These are phyloP conservation scores for Musa acuminata DNA, from an alignment of 176 grass and related monocot species.

Conservation along the genomic window DNA sequence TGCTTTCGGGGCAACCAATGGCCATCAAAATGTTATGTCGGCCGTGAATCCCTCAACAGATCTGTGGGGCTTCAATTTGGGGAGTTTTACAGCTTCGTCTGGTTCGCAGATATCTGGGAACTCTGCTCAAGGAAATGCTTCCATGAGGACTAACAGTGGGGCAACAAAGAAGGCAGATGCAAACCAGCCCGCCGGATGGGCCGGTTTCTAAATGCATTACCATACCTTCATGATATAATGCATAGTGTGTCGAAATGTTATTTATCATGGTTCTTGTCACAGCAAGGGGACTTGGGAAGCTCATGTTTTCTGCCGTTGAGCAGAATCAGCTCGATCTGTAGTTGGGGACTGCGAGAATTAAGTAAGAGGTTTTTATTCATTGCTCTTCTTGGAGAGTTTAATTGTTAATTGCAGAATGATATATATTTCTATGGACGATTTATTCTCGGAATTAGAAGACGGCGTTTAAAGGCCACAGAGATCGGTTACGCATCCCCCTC, in stretches of 20 bases:
- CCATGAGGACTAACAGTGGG: conserved; percentile 3
- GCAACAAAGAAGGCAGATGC: conserved; percentile 45
- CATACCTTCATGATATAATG: background rate
- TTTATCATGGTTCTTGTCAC: background rate
- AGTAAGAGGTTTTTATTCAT: no score
- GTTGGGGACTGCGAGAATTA: no score
- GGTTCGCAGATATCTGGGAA: conserved; percentile 19
- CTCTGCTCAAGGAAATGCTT: conserved; percentile 23
- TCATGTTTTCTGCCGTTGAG: no score
- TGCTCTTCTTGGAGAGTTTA: no score
- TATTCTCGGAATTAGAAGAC: no score
- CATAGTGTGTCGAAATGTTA: background rate
- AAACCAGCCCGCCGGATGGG: conserved; percentile 75
- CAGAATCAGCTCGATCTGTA: no score
- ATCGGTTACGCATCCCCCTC: no score
- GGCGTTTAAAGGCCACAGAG: no score
- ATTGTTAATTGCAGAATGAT: no score
- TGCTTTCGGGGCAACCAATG: conserved; percentile 56
- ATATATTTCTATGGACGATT: no score
- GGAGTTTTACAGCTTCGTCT: conserved; percentile 43
- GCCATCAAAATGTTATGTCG: conserved; percentile 30
- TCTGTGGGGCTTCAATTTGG: conserved; percentile 50
- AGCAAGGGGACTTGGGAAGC: background rate
- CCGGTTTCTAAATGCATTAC: conserved; percentile 56
- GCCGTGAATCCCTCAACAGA: conserved; percentile 25